A percentile compares a stretch with the other conserved stretches of the same genome.
Conservation (phyloP, 768 basidiomycete species). For the Coprinopsis sp. region DNA sequence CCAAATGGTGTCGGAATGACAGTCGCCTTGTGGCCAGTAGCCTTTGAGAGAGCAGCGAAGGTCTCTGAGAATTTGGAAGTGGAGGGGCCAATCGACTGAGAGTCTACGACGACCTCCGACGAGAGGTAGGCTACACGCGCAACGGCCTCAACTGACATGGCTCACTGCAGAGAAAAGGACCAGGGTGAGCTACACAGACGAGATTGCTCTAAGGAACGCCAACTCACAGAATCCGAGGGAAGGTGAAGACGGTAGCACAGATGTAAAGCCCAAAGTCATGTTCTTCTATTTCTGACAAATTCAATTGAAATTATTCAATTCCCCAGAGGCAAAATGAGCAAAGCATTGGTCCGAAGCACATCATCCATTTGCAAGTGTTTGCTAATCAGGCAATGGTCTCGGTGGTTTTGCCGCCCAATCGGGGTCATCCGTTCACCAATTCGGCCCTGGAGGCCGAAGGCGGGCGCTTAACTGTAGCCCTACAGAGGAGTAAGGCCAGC, state of each 20-base stretch:
- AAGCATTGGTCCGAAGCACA: constrained; percentile 34
- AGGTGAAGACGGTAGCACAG: too few relatives aligned
- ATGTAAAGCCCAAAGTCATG: too few relatives aligned
- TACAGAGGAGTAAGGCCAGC: too few relatives aligned
- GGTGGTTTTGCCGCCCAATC: constrained; percentile 3
- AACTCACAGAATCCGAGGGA: too few relatives aligned
- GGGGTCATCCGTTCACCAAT: neutral
- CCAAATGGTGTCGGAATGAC: constrained; percentile 52
- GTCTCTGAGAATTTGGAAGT: constrained; percentile 39
- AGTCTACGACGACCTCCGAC: constrained; percentile 63
- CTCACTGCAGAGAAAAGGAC: constrained; percentile 9
- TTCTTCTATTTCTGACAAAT: neutral
- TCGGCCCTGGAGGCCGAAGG: too few relatives aligned
- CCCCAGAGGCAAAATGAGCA: constrained; percentile 24
- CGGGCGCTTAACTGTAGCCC: too few relatives aligned
- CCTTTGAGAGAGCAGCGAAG: constrained; percentile 31
- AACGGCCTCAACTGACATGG: constrained; percentile 36
- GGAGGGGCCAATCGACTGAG: constrained; percentile 38
- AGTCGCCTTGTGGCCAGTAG: constrained; percentile 35
- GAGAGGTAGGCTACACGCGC: constrained; percentile 69
- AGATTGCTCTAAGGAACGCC: constrained; percentile 1
- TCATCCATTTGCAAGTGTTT: constrained; percentile 39
- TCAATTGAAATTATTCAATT: constrained; percentile 9
- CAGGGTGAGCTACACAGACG: constrained; percentile 3
- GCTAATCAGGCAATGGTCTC: too few relatives aligned